Evolutionary conservation across 345 rosid genomes (phyloP).

Genomic region (Brassica nigra): DNA sequence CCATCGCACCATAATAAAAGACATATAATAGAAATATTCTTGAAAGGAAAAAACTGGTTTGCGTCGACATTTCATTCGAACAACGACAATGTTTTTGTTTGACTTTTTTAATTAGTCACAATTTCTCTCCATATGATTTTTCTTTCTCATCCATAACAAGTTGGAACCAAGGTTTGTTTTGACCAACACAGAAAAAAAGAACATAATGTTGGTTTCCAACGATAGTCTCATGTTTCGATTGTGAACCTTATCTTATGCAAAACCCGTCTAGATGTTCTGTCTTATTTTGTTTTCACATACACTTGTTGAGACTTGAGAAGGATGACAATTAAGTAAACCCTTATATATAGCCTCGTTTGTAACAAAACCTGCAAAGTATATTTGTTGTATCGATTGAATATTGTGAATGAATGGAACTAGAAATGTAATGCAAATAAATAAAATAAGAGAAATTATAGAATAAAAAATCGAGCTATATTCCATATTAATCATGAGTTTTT

Average conservation of each 20-base stretch:
- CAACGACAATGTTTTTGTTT: constrained; percentile 22
- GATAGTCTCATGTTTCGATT: neutral
- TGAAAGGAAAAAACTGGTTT: constrained; percentile 12
- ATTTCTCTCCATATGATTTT: neutral
- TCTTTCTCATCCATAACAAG: neutral
- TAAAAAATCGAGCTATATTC: neutral
- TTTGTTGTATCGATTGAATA: neutral
- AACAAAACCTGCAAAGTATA: neutral
- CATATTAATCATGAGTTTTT: neutral
- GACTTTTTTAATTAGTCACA: constrained; percentile 9
- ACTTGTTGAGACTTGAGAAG: neutral
- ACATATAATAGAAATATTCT: neutral
- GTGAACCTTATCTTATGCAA: neutral
- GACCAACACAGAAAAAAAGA: neutral
- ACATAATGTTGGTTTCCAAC: constrained; percentile 1
- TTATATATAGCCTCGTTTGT: neutral
- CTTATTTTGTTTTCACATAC: neutral
- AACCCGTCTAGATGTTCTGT: neutral
- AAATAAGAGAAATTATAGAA: neutral
- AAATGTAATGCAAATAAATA: too few relatives aligned
- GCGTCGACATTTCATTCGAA: constrained; percentile 20
- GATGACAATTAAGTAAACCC: neutral
- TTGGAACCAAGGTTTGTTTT: constrained; percentile 7
- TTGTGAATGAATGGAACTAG: neutral
- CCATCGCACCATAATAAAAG: constrained; percentile 9